A percentile compares a stretch with the other conserved stretches of the same genome.
Conservation (phyloP, 2,329 filamentous ascomycete genomes). For the Xylariaceae sp. region DNA sequence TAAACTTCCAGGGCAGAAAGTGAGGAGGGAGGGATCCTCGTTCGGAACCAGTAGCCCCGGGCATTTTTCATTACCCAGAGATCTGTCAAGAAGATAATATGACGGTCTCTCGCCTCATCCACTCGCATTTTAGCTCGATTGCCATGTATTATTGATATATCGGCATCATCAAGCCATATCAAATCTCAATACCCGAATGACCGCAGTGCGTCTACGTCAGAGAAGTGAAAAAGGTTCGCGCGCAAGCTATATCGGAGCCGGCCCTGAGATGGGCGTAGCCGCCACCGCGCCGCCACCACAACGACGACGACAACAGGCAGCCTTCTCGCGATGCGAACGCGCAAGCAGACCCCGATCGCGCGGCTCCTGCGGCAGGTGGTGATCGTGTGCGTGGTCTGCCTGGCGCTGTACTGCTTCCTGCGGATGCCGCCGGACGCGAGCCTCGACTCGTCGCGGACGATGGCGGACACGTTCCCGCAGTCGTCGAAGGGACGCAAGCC, state of each 20-base stretch:
- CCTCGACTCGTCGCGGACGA: constrained; percentile 19
- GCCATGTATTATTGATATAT: not conserved
- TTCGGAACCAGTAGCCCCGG: constrained; percentile 25
- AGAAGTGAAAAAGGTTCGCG: too few relatives aligned
- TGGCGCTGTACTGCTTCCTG: constrained; percentile 36
- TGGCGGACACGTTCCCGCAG: constrained; percentile 16
- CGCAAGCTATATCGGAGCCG: too few relatives aligned
- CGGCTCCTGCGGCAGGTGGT: constrained; percentile 33
- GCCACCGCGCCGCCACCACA: not conserved
- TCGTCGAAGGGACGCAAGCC: constrained; percentile 4
- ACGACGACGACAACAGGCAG: constrained; percentile 6
- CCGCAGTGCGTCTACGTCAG: not conserved
- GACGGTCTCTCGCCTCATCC: not conserved
- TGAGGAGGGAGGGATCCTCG: not conserved
- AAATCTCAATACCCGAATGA: not conserved
- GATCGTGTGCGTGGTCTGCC: constrained; percentile 31
- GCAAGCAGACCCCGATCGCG: constrained; percentile 12
- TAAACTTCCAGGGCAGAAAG: not conserved
- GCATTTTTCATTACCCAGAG: not conserved
- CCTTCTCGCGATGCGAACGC: constrained; percentile 9
- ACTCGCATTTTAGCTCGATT: not conserved
- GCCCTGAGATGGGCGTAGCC: constrained; percentile 11
- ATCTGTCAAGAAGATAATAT: constrained; percentile 10
- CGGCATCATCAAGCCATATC: not conserved
- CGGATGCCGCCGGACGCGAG: constrained; percentile 29